phyloP scores from a whole-genome alignment of 164 flowering plant species.

The Liquidambar formosana region DNA sequence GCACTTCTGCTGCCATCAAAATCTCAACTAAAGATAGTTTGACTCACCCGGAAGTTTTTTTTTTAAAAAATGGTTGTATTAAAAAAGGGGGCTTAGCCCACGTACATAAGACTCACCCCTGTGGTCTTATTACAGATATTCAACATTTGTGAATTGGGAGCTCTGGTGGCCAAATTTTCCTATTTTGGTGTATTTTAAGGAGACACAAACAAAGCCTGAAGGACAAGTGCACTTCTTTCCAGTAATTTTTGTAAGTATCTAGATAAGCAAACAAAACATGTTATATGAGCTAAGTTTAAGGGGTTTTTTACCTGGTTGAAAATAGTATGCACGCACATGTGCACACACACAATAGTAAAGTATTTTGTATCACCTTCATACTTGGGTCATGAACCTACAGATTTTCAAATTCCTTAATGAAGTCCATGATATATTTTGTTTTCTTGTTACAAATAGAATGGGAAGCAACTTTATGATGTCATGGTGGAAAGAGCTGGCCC shows the following conservation, averaged over 20 bases:
- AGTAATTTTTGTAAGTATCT: conserved; percentile 79
- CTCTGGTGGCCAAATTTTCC: conserved; percentile 98
- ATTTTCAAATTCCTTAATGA: neutral
- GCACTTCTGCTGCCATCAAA: neutral
- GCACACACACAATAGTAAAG: no score
- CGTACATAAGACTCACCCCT: neutral
- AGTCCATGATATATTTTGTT: neutral
- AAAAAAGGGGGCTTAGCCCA: no score
- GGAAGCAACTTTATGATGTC: conserved; percentile 87
- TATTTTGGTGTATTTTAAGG: conserved; percentile 87
- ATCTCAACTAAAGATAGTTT: neutral
- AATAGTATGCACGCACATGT: no score
- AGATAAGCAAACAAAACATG: neutral
- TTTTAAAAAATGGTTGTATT: no score
- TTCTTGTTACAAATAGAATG: conserved; percentile 47
- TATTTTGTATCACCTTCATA: no score
- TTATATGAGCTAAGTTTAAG: neutral
- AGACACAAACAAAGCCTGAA: conserved; percentile 90
- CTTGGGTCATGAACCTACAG: neutral
- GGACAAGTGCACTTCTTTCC: conserved; percentile 97
- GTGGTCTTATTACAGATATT: conserved; percentile 51
- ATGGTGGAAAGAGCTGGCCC: conserved; percentile 98
- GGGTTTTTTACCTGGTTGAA: no score
- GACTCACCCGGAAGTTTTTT: no score
- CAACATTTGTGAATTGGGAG: conserved; percentile 95